Percentiles rank a stretch among this genome's conserved stretches.
Evolutionary conservation across 2,329 filamentous ascomycete genomes (phyloP).

Genomic region (Nakataea oryzae): DNA sequence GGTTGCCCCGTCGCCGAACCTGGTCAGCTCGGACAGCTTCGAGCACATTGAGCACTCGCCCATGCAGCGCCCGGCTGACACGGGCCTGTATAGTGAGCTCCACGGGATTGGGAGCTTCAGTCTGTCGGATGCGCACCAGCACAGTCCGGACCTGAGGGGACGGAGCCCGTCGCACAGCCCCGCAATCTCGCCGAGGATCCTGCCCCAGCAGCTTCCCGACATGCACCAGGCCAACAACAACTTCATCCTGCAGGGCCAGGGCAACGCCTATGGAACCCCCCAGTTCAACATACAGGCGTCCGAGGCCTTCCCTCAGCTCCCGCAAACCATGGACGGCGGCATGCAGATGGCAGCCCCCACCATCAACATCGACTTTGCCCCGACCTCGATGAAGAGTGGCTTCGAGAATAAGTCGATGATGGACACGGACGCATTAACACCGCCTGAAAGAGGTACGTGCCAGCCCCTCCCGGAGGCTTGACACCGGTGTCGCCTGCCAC

Average conservation of each 20-base stretch:
- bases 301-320: constrained; percentile 43
- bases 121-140: constrained; percentile 58
- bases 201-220: constrained; percentile 45
- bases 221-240: constrained; percentile 31
- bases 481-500: background rate
- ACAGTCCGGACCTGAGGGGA: constrained; percentile 45
- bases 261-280: constrained; percentile 27
- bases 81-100: constrained; percentile 64
- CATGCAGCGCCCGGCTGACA: constrained; percentile 64
- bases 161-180: constrained; percentile 71
- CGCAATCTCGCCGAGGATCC: constrained; percentile 53
- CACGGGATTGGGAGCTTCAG: constrained; percentile 72
- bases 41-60: constrained; percentile 63
- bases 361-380: constrained; percentile 89
- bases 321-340: constrained; percentile 48
- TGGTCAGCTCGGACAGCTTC: constrained; percentile 69
- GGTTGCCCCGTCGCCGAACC: constrained; percentile 65
- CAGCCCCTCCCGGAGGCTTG: background rate
- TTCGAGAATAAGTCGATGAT: constrained; percentile 55
- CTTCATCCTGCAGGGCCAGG: constrained; percentile 32
- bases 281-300: constrained; percentile 27
- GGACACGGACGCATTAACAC: constrained; percentile 71
- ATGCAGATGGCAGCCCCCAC: constrained; percentile 77
- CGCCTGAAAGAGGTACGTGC: constrained; percentile 59
- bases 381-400: constrained; percentile 54